Conservation (phyloP, 139 green algal species). For the Spirogloea muscicola region DNA sequence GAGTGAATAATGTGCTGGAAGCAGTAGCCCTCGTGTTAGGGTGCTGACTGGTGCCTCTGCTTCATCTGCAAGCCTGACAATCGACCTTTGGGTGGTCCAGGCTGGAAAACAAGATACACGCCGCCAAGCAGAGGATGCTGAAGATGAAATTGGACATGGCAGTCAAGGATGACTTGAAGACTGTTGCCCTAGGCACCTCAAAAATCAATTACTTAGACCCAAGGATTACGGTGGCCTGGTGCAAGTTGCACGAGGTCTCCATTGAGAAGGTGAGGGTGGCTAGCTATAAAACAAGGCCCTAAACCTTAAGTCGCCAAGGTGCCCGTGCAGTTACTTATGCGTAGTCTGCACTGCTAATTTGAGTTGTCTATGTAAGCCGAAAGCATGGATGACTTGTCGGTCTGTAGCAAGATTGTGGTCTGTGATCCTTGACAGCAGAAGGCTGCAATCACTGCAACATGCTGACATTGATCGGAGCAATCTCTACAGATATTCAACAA, state of each 20-base stretch:
- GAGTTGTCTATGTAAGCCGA: background rate
- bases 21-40: background rate
- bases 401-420: background rate
- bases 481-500: slow-evolving; percentile 86
- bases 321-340: too few relatives aligned
- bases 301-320: too few relatives aligned
- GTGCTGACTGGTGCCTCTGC: background rate
- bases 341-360: too few relatives aligned
- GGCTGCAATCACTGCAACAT: background rate
- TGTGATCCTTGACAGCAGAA: background rate
- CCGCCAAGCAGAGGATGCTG: slow-evolving; percentile 40
- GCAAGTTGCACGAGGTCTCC: slow-evolving; percentile 83
- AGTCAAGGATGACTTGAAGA: slow-evolving; percentile 59
- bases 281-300: too few relatives aligned
- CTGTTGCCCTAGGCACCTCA: slow-evolving; percentile 92
- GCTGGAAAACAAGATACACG: slow-evolving; percentile 44
- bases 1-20: background rate
- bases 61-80: background rate
- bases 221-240: slow-evolving; percentile 96
- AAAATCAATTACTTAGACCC: slow-evolving; percentile 99
- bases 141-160: slow-evolving; percentile 52
- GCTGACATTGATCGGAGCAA: background rate
- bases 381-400: background rate
- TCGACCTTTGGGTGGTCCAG: slow-evolving; percentile 5
- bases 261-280: slow-evolving; percentile 77